Conservation (phyloP, 768 basidiomycete species). For the Symmetrospora coprosmae region DNA sequence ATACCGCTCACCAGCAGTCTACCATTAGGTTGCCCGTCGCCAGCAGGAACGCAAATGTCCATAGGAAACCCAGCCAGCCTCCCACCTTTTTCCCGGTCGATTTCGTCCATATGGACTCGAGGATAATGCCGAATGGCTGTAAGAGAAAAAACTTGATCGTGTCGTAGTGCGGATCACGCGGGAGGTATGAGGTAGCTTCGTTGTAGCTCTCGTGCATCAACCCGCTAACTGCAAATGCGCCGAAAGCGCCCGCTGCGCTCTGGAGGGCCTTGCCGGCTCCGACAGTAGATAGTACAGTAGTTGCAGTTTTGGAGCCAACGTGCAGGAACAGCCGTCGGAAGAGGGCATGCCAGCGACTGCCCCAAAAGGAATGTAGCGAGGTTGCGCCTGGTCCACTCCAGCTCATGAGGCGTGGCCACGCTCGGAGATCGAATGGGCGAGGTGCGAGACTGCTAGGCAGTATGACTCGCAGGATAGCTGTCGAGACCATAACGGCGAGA, state of each 20-base stretch:
- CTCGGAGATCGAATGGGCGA: not conserved
- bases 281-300: not conserved
- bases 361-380: slow-evolving; percentile 14
- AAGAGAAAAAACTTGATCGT: slow-evolving; percentile 6
- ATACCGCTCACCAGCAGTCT: slow-evolving; percentile 2
- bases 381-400: not conserved
- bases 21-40: slow-evolving; percentile 5
- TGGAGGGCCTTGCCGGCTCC: not conserved
- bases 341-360: slow-evolving; percentile 13
- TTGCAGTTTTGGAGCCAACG: not conserved
- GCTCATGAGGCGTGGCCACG: slow-evolving; percentile 13
- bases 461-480: not conserved
- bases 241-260: not conserved
- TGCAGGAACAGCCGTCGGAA: not conserved
- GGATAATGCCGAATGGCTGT: not conserved
- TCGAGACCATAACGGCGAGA: not conserved
- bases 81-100: not conserved
- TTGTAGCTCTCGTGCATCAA: slow-evolving; percentile 17
- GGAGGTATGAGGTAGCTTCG: slow-evolving; percentile 2
- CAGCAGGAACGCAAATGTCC: slow-evolving; percentile 2
- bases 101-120: not conserved
- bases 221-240: slow-evolving; percentile 4
- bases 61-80: not conserved
- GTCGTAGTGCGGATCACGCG: slow-evolving; percentile 3
- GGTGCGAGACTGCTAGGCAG: not conserved